Evolutionary conservation across 345 rosid genomes (phyloP), one percentile per base, ranked within the genome.

Genomic region (Hibiscus trionum): DNA sequence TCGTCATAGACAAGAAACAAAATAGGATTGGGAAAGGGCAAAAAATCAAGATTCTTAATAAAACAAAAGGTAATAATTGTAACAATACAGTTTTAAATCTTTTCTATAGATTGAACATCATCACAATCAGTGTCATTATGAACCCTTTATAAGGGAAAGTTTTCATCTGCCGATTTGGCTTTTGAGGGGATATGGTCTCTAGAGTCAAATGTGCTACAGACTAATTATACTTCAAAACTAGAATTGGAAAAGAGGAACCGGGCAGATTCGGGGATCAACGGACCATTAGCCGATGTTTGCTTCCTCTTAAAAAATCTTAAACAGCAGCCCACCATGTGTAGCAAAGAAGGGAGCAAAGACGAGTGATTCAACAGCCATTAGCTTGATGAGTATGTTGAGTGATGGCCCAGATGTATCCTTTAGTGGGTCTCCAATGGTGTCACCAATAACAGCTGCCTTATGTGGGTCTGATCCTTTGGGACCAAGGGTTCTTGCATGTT

Each of bases 341-440:
- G 98, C 97, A 1, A 94, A 94, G 77, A 94, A 94, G 39, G 98
- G 98, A 55, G 97, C 98, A 35, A 94, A 94, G 59, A 94, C 98
- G 0, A 94, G 95, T 10, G 98, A 94, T 77, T 94, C 98, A 0
- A 94, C 97, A 95, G 97, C 98, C 98, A 94, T 94, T 58, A 94
- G 90, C 86, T 94, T 94, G 86, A 94, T 94, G 72, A 94, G 88
- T 74, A 94, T 94, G 90, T 91, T 91, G 67, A 94, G 90, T 2
- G 98, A 94, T 59, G 98, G 99, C 70, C 99, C 99, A 1, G 98
- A 94, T 65, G 97, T 94, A 80, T 94, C 97, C 84, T 94, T 94
- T 82, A 94, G 83, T 17, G 98, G 98, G 77, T 94, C 98, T 12
- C 98, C 98, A 0, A 91, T 84, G 57, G 97, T 94, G 87, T 94